These are phyloP conservation scores for Solanum peruvianum DNA, from an alignment of 257 asterid species.

Conservation along the genomic window DNA sequence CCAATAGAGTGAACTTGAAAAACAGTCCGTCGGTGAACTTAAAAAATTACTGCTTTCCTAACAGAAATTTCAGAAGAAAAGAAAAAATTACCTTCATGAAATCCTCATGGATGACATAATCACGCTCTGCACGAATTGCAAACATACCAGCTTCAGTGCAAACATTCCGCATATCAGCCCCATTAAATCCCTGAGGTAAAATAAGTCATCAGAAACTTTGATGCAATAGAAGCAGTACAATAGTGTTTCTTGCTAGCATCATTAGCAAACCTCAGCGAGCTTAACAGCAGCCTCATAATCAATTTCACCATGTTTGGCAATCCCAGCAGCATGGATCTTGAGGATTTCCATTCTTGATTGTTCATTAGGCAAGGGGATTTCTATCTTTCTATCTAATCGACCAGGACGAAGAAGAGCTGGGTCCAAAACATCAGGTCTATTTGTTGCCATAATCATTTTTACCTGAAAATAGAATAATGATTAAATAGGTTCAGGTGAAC, in stretches of 20 bases:
- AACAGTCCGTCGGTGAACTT: not conserved
- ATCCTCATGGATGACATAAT: slow-evolving; percentile 95
- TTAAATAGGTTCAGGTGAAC: not conserved
- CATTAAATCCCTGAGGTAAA: slow-evolving; percentile 68
- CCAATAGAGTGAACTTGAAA: not conserved
- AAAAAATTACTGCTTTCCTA: not conserved
- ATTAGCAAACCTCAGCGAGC: slow-evolving; percentile 75
- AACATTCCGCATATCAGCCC: slow-evolving; percentile 93
- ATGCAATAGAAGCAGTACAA: not conserved
- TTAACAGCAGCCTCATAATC: slow-evolving; percentile 92
- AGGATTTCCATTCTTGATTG: slow-evolving; percentile 92
- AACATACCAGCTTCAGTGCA: slow-evolving; percentile 98
- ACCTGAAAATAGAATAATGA: slow-evolving; percentile 39
- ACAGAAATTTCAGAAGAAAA: not conserved
- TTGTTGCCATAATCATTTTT: slow-evolving; percentile 96
- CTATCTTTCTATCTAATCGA: slow-evolving; percentile 88
- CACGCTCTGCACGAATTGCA: slow-evolving; percentile 95
- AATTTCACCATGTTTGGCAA: slow-evolving; percentile 95
- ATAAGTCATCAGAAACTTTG: not conserved
- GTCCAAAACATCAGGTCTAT: slow-evolving; percentile 90
- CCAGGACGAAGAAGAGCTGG: slow-evolving; percentile 99
- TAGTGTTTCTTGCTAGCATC: not conserved
- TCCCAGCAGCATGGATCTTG: slow-evolving; percentile 89
- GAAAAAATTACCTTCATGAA: slow-evolving; percentile 67
- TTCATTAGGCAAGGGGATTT: slow-evolving; percentile 91